Evolutionary conservation across 1,284 basidiomycete genomes (phyloP).

Genomic region (Naganishia cerealis): DNA sequence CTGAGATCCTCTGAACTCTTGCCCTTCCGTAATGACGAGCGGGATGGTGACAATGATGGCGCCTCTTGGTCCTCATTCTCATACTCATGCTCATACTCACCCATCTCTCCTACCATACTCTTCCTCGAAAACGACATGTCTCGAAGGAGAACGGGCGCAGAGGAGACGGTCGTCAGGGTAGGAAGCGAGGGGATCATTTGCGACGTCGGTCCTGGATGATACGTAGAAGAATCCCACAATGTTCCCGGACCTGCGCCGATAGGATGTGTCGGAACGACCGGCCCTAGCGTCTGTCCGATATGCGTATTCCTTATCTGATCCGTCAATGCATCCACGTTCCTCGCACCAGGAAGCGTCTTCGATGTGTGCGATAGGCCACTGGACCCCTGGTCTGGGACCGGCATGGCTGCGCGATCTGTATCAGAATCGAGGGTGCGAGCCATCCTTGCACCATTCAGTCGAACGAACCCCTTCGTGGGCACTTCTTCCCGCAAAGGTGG

Average conservation of each 20-base stretch:
- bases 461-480: slow-evolving; percentile 16
- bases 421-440: slow-evolving; percentile 12
- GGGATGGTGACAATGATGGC: neutral
- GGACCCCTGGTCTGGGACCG: neutral
- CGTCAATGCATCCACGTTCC: neutral
- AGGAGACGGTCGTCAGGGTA: slow-evolving; percentile 8
- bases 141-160: slow-evolving; percentile 1
- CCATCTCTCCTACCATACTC: slow-evolving; percentile 27
- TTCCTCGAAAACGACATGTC: slow-evolving; percentile 27
- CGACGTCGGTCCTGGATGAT: slow-evolving; percentile 13
- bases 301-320: neutral
- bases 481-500: neutral
- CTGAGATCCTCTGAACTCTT: slow-evolving; percentile 3
- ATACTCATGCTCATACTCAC: slow-evolving; percentile 9
- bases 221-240: slow-evolving; percentile 18
- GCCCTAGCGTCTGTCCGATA: neutral
- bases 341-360: neutral
- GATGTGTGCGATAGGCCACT: neutral
- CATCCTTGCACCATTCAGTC: slow-evolving; percentile 19
- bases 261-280: neutral
- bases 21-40: slow-evolving; percentile 1
- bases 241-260: too few relatives aligned
- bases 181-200: slow-evolving; percentile 25
- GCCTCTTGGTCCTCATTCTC: neutral
- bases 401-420: neutral